Conservation (phyloP, 768 basidiomycete genomes). For the Rhodotorula kratochvilovae region DNA sequence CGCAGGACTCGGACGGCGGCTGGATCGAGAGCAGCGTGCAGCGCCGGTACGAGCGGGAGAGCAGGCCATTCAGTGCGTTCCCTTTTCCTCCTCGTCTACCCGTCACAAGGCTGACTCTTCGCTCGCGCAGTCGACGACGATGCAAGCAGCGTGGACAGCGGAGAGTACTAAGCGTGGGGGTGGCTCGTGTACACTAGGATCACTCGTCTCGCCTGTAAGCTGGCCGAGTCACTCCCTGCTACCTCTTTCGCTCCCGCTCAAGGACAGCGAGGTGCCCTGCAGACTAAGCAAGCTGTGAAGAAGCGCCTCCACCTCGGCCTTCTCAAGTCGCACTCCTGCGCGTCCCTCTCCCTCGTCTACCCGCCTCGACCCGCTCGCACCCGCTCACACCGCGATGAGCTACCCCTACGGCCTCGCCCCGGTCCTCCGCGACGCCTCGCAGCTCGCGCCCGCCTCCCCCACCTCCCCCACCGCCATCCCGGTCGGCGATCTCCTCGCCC, state of each 20-base stretch:
- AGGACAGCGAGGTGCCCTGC: too few species aligned
- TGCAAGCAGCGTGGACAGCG: background rate
- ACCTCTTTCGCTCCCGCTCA: too few species aligned
- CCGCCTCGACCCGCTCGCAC: background rate
- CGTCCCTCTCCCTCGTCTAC: background rate
- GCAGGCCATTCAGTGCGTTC: slow-evolving; percentile 22
- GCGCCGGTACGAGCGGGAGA: slow-evolving; percentile 23
- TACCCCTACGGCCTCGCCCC: slow-evolving; percentile 52
- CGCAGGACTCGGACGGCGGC: slow-evolving; percentile 18
- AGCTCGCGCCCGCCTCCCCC: slow-evolving; percentile 54
- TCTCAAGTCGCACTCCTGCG: background rate
- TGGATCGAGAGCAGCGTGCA: slow-evolving; percentile 20
- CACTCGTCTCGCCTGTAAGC: background rate
- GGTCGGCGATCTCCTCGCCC: slow-evolving; percentile 52
- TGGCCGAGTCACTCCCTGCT: too few species aligned
- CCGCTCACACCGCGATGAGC: slow-evolving; percentile 16
- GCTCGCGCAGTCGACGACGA: slow-evolving; percentile 2
- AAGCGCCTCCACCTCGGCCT: background rate
- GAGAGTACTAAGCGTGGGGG: background rate
- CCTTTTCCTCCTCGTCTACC: too few species aligned
- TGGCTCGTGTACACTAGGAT: too few species aligned
- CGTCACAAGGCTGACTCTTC: background rate
- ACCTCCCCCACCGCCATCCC: slow-evolving; percentile 52
- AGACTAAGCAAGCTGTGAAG: too few species aligned
- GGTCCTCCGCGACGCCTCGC: slow-evolving; percentile 54